Percentiles rank a stretch among this genome's conserved stretches.
These are phyloP conservation scores for Cryptococcus sp. DNA, from an alignment of 1,284 basidiomycete genomes.

Conservation along the genomic window DNA sequence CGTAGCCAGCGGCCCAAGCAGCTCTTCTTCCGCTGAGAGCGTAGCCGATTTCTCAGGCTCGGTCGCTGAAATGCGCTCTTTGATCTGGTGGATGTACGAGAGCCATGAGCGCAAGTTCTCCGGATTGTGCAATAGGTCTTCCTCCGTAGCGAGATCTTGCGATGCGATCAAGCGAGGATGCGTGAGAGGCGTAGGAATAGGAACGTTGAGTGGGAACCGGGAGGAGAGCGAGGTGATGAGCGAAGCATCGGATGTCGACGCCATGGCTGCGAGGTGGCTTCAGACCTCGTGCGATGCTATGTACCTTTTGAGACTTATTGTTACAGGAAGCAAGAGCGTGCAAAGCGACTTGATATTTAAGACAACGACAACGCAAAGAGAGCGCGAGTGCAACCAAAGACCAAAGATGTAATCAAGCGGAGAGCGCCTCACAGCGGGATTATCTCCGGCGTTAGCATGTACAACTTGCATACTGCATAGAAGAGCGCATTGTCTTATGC, in stretches of 20 bases:
- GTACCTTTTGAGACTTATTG: too few species aligned
- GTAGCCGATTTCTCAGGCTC: constrained; percentile 51
- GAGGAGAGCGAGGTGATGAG: constrained; percentile 43
- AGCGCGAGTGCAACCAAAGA: too few species aligned
- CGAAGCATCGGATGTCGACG: constrained; percentile 26
- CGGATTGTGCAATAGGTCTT: constrained; percentile 92
- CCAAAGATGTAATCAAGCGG: too few species aligned
- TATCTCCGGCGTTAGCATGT: too few species aligned
- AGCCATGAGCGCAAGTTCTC: constrained; percentile 90
- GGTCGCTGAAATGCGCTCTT: constrained; percentile 65
- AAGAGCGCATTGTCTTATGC: too few species aligned
- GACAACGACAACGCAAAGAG: too few species aligned
- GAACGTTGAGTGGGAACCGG: constrained; percentile 77
- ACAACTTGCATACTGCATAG: too few species aligned
- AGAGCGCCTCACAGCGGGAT: too few species aligned
- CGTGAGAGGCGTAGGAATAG: constrained; percentile 76
- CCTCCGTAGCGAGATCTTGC: constrained; percentile 82
- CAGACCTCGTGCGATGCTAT: neutral
- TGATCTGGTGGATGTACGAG: constrained; percentile 76
- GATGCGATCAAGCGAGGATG: constrained; percentile 74
- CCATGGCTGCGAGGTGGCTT: constrained; percentile 25
- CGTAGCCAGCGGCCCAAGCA: constrained; percentile 64
- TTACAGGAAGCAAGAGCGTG: too few species aligned
- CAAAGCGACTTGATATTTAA: neutral
- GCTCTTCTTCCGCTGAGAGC: constrained; percentile 40